phyloP scores from a whole-genome alignment of 345 rosid genomes.

The Eucalyptus melliodora region DNA sequence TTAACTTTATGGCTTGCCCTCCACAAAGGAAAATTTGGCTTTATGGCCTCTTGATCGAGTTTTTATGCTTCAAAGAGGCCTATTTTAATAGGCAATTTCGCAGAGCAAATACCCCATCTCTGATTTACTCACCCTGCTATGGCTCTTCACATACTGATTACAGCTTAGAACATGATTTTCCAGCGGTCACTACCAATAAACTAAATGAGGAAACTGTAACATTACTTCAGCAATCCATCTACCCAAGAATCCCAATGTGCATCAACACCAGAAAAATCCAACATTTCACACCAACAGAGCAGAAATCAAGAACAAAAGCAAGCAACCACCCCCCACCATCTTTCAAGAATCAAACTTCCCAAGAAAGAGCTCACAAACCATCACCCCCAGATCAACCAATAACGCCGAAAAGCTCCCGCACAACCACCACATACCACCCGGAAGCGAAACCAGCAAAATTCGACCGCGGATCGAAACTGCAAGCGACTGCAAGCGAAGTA shows the following conservation, averaged over 20 bases:
- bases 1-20: background rate
- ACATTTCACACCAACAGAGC: background rate
- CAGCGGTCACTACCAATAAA: background rate
- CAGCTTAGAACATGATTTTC: background rate
- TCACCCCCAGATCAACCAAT: background rate
- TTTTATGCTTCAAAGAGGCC: background rate
- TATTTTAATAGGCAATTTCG: background rate
- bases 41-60: background rate
- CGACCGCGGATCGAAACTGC: background rate
- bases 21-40: background rate
- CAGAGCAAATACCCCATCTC: background rate
- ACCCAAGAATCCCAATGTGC: background rate
- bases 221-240: background rate
- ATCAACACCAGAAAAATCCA: background rate
- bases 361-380: background rate
- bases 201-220: background rate
- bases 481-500: background rate
- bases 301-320: background rate
- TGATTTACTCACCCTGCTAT: background rate
- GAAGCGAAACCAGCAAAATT: background rate
- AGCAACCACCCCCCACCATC: background rate
- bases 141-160: background rate
- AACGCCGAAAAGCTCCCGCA: background rate
- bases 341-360: background rate
- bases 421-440: background rate